Conservation (phyloP, 176 grass and related monocot species). For the Aegilops tauschii region DNA sequence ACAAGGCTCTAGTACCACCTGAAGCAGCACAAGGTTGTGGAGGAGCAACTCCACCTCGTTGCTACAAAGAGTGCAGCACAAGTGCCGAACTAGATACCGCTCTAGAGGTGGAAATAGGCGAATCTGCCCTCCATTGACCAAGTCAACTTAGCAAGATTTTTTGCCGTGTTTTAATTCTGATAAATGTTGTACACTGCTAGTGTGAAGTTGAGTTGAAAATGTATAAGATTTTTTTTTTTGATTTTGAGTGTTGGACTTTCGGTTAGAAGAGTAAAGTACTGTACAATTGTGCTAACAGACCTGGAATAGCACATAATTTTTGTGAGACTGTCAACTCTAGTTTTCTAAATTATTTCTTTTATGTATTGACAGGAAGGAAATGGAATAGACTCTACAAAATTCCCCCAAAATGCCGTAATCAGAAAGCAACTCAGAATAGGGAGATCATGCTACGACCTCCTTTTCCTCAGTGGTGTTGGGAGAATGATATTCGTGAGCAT, state of each 20-base stretch:
- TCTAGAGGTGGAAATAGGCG: no score
- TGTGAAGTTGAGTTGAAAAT: not conserved
- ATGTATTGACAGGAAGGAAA: constrained; percentile 28
- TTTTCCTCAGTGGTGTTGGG: constrained; percentile 50
- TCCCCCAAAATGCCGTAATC: not conserved
- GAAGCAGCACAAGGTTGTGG: no score
- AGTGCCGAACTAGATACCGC: no score
- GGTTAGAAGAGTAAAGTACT: not conserved
- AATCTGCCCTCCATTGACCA: not conserved
- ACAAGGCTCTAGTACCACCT: no score
- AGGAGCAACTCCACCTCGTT: no score
- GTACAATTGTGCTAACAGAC: not conserved
- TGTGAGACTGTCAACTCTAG: not conserved
- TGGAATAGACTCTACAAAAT: constrained; percentile 52
- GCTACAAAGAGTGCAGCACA: not conserved
- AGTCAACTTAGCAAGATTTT: not conserved
- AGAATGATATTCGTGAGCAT: constrained; percentile 27
- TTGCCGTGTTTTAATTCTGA: not conserved
- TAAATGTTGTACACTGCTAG: not conserved
- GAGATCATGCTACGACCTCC: constrained; percentile 58
- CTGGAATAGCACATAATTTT: not conserved
- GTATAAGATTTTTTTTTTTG: not conserved
- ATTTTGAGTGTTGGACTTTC: not conserved
- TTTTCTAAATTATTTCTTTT: constrained; percentile 25
- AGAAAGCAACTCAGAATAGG: constrained; percentile 24